These are phyloP conservation scores for Podaxis carcinomalis DNA, from an alignment of 768 basidiomycete genomes.

Conservation along the genomic window DNA sequence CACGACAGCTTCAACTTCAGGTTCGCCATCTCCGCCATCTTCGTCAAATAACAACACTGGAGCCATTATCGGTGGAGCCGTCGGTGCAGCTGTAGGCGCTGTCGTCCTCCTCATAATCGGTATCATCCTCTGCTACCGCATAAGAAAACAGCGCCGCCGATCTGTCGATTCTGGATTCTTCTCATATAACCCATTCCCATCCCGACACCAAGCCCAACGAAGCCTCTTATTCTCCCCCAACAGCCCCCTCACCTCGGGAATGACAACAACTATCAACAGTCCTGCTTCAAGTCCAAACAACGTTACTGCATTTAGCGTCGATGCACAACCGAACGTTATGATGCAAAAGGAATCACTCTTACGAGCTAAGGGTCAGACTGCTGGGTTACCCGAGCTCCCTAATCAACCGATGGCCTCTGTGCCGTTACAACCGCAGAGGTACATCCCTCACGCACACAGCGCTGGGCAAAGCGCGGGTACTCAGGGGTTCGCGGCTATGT, in stretches of 20 bases:
- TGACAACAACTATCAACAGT: background rate
- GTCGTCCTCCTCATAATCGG: slow-evolving; percentile 8
- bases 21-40: slow-evolving; percentile 6
- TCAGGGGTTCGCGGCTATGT: background rate
- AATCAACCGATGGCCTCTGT: background rate
- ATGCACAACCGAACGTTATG: background rate
- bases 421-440: background rate
- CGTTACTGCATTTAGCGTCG: background rate
- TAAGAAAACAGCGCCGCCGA: slow-evolving; percentile 6
- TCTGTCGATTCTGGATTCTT: slow-evolving; percentile 14
- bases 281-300: background rate
- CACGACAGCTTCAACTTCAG: slow-evolving; percentile 10
- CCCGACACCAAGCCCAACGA: background rate
- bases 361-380: background rate
- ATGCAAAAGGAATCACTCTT: background rate
- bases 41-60: slow-evolving; percentile 6
- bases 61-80: slow-evolving; percentile 19
- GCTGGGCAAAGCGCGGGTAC: background rate
- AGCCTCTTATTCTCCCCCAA: background rate
- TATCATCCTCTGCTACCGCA: slow-evolving; percentile 10
- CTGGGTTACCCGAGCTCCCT: background rate
- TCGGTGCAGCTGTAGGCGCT: slow-evolving; percentile 15
- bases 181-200: slow-evolving; percentile 13
- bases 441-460: background rate
- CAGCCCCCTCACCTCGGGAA: background rate